Evolutionary conservation across 495 filamentous ascomycete species (phyloP).

Genomic region (Penicillium nucicola): DNA sequence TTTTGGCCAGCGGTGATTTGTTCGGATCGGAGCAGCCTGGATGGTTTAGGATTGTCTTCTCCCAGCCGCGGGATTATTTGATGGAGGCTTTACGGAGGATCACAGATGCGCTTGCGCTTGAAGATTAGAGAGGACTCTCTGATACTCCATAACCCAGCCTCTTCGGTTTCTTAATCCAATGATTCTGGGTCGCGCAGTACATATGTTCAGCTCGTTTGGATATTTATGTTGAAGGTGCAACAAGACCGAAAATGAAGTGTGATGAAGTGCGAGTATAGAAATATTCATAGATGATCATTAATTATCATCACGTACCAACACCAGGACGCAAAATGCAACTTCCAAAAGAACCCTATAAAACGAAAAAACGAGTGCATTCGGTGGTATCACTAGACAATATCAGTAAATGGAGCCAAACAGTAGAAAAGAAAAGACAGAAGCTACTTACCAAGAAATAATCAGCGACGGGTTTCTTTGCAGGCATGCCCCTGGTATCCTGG

Average conservation of each 20-base stretch:
- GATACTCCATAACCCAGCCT: too few relatives aligned
- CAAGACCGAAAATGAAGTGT: too few relatives aligned
- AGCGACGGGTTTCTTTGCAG: conserved; percentile 95
- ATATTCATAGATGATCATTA: conserved; percentile 29
- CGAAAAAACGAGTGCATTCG: conserved; percentile 9
- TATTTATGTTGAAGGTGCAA: too few relatives aligned
- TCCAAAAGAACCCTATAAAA: conserved; percentile 7
- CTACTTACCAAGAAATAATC: conserved; percentile 84
- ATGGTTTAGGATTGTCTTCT: conserved; percentile 52
- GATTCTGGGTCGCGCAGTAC: too few relatives aligned
- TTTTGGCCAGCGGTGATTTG: conserved; percentile 36
- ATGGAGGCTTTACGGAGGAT: too few relatives aligned
- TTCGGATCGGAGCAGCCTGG: conserved; percentile 47
- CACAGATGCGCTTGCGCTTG: too few relatives aligned
- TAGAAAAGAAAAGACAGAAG: neutral
- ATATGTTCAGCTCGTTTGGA: too few relatives aligned
- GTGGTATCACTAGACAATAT: conserved; percentile 24
- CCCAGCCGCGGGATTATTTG: conserved; percentile 18
- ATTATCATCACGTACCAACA: conserved; percentile 16
- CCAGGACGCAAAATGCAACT: conserved; percentile 22
- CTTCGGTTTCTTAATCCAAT: too few relatives aligned
- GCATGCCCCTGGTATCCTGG: conserved; percentile 96
- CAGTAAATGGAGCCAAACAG: conserved; percentile 4
- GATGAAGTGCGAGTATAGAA: neutral
- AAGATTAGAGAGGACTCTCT: too few relatives aligned